Conservation (phyloP, 768 basidiomycete genomes). For the Terana coerulea region DNA sequence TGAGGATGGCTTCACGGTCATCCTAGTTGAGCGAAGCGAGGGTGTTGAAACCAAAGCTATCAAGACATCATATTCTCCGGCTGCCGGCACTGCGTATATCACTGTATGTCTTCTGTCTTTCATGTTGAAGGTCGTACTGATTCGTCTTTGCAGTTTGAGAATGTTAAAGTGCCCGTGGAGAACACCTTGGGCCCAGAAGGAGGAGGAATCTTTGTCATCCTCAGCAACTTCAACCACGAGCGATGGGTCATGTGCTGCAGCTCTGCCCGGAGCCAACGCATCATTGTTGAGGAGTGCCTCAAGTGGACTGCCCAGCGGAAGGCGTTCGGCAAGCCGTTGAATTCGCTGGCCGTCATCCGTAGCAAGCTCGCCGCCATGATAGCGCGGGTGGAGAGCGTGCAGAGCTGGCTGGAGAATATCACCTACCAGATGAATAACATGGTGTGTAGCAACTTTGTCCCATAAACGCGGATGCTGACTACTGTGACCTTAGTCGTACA, state of each 20-base stretch:
- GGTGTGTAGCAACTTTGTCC: constrained; percentile 37
- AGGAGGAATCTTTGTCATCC: constrained; percentile 62
- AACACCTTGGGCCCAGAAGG: constrained; percentile 84
- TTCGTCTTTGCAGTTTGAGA: constrained; percentile 45
- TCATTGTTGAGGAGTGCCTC: constrained; percentile 78
- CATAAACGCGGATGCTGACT: constrained; percentile 5
- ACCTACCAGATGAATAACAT: constrained; percentile 89
- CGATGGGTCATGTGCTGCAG: constrained; percentile 88
- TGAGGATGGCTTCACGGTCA: constrained; percentile 75
- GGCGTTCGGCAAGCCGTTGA: constrained; percentile 87
- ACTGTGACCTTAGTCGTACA: constrained; percentile 46
- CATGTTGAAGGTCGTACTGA: not conserved
- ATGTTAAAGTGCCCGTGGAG: constrained; percentile 81
- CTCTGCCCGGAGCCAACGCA: constrained; percentile 60
- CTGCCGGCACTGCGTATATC: constrained; percentile 84
- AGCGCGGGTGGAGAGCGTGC: constrained; percentile 72
- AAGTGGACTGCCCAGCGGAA: constrained; percentile 90
- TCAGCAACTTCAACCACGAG: constrained; percentile 93
- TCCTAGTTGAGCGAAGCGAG: constrained; percentile 78
- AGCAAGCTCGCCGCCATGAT: constrained; percentile 89
- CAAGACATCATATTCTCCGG: constrained; percentile 85
- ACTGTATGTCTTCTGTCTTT: constrained; percentile 30
- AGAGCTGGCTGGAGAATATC: constrained; percentile 84
- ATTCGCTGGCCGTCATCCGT: constrained; percentile 83
- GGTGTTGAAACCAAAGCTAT: constrained; percentile 83